phyloP scores from a whole-genome alignment of 2,329 filamentous ascomycete genomes.

The Ambrosiella beaveri region DNA sequence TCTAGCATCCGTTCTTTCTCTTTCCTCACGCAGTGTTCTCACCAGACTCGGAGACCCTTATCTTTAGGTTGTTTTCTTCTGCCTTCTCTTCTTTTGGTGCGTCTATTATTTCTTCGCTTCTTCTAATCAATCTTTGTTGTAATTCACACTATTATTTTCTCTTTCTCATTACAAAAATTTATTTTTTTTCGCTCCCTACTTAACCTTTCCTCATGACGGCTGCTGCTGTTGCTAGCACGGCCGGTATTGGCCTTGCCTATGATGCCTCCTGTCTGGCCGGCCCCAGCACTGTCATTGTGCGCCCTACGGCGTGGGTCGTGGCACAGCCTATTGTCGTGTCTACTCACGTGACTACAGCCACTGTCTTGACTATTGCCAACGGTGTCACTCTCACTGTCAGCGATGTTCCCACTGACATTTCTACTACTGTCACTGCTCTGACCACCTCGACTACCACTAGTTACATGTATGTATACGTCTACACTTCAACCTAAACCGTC shows the following conservation, averaged over 20 bases:
- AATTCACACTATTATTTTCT: neutral
- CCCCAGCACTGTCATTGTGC: constrained; percentile 2
- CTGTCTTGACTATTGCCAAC: constrained; percentile 7
- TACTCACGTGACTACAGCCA: constrained; percentile 5
- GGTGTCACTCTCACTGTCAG: constrained; percentile 5
- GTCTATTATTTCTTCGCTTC: neutral
- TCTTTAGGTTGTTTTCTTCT: constrained; percentile 7
- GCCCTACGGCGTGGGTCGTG: constrained; percentile 8
- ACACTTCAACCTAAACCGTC: neutral
- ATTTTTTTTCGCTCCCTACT: neutral
- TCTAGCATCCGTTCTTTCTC: neutral
- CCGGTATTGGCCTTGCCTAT: constrained; percentile 9
- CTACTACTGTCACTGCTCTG: constrained; percentile 6
- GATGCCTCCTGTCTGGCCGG: constrained; percentile 3
- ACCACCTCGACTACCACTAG: constrained; percentile 5
- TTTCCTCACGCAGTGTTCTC: constrained; percentile 10
- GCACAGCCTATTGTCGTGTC: constrained; percentile 1
- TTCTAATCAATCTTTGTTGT: neutral
- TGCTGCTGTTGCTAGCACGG: constrained; percentile 9
- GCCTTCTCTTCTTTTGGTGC: neutral
- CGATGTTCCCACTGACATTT: constrained; percentile 7
- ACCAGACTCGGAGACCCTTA: constrained; percentile 8
- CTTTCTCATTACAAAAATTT: neutral
- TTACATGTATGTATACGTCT: constrained; percentile 1
- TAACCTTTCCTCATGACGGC: constrained; percentile 4